Conservation (phyloP, 2,329 filamentous ascomycete species). For the Fonsecaea nubica region DNA sequence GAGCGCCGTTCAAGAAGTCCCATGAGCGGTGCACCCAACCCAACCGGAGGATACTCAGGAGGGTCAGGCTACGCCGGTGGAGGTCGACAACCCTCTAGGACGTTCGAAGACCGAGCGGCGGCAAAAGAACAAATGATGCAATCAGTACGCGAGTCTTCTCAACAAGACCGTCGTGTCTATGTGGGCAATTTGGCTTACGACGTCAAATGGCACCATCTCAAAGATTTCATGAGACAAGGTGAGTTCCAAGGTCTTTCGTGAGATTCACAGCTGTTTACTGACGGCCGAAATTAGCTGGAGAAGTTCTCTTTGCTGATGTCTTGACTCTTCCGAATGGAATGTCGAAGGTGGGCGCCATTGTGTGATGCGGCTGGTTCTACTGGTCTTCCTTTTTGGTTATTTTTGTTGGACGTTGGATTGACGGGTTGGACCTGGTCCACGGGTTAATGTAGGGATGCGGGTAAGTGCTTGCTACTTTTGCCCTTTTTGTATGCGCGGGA, state of each 20-base stretch:
- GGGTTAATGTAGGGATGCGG: constrained; percentile 99
- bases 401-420: constrained; percentile 96
- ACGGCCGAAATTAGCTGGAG: constrained; percentile 75
- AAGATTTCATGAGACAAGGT: constrained; percentile 99
- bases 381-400: constrained; percentile 62
- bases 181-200: constrained; percentile 99
- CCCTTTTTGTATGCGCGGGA: neutral
- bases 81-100: constrained; percentile 70
- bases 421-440: constrained; percentile 93
- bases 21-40: constrained; percentile 72
- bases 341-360: constrained; percentile 99
- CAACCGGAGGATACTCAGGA: constrained; percentile 71
- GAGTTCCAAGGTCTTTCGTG: constrained; percentile 21
- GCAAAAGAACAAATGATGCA: constrained; percentile 97
- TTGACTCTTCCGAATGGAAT: constrained; percentile 99
- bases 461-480: constrained; percentile 66
- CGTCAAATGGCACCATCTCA: constrained; percentile 99
- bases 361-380: constrained; percentile 85
- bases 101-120: constrained; percentile 80
- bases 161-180: constrained; percentile 99
- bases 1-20: constrained; percentile 83
- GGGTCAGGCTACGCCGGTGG: constrained; percentile 61
- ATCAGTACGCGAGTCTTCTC: constrained; percentile 89
- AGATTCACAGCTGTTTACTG: constrained; percentile 27
- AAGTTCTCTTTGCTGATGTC: constrained; percentile 99